Conservation (phyloP, 805 yeast species). For the Candida alai region DNA sequence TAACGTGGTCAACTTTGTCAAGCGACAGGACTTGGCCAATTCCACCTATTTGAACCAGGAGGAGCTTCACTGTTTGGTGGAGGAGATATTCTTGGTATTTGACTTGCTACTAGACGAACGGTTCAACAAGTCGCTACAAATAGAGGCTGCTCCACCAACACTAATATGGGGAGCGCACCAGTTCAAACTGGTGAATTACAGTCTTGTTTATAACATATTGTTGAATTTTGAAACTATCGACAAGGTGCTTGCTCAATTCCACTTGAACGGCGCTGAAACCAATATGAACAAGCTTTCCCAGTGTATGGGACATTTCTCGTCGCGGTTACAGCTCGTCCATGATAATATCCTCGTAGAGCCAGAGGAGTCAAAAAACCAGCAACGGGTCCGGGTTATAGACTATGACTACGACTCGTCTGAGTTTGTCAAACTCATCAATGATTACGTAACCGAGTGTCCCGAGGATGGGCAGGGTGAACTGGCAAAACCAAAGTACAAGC, state of each 20-base stretch:
- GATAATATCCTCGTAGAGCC: no score
- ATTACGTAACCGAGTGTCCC: not conserved
- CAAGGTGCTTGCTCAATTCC: slow-evolving; percentile 6
- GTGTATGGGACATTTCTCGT: slow-evolving; percentile 17
- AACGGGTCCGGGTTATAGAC: slow-evolving; percentile 20
- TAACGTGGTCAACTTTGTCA: slow-evolving; percentile 27
- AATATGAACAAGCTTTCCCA: slow-evolving; percentile 12
- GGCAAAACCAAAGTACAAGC: slow-evolving; percentile 15
- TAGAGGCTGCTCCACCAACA: slow-evolving; percentile 13
- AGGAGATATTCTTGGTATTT: slow-evolving; percentile 22
- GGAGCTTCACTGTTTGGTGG: slow-evolving; percentile 17
- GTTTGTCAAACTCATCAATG: slow-evolving; percentile 13
- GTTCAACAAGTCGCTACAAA: slow-evolving; percentile 18
- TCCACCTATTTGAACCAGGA: slow-evolving; percentile 13
- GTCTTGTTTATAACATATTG: slow-evolving; percentile 27
- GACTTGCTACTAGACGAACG: slow-evolving; percentile 14
- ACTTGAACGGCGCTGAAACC: not conserved
- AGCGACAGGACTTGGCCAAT: slow-evolving; percentile 15
- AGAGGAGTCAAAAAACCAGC: slow-evolving; percentile 12
- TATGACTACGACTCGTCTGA: slow-evolving; percentile 27
- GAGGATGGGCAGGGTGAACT: not conserved
- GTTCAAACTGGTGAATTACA: slow-evolving; percentile 24
- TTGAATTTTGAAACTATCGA: slow-evolving; percentile 18
- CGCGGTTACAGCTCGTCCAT: slow-evolving; percentile 10
- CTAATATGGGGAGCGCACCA: slow-evolving; percentile 3